Base-by-base conservation (phyloP, 2,329 filamentous ascomycete genomes). In the Setomelanomma holmii region DNA sequence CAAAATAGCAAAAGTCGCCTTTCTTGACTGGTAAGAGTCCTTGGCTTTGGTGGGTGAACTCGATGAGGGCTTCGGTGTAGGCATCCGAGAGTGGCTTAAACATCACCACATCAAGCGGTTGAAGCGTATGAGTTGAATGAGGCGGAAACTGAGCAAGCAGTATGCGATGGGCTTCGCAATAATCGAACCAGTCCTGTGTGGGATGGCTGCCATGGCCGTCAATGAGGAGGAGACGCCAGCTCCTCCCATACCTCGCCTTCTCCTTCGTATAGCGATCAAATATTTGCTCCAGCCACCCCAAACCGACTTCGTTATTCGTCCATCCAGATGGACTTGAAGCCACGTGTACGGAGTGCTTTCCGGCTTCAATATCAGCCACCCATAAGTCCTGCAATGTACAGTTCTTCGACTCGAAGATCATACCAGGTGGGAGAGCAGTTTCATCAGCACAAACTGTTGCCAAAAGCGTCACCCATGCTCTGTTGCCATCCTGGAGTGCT, bases 381-480 rank as follows among this genome's bases (percentile, higher is more conserved):
- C 12, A 30, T 30, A 30, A 30, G 24, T 6, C 24, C 12, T 30
- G 24, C 24, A 30, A 30, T 30, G 12, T 7, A 12, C 24, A 7
- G 24, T 30, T 30, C 12, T 6, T 12, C 7, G 24, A 30, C 24
- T 30, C 6, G 24, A 30, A 30, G 24, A 30, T 38, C 16, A 38
- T 19, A 38, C 7, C 16, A 38, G 49, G 56, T 20, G 45, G 45
- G 19, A 60, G 33, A n/a, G 42, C 27, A 21, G 40, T 49, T 5
- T 53, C 41, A 50, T 61, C 41, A 21, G 48, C 53, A 42, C 51
- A 60, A 21, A 57, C 21, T 42, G 24, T 55, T 12, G 49, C 55
- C 38, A 60, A 23, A 2, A 55, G 33, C 0, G 23, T 51, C 20
- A 59, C 55, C 58, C 36, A 59, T 16, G 45, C 19, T 11, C 45